These are phyloP conservation scores for Candolleomyces aberdarensis DNA, from an alignment of 768 basidiomycete genomes.

Conservation along the genomic window DNA sequence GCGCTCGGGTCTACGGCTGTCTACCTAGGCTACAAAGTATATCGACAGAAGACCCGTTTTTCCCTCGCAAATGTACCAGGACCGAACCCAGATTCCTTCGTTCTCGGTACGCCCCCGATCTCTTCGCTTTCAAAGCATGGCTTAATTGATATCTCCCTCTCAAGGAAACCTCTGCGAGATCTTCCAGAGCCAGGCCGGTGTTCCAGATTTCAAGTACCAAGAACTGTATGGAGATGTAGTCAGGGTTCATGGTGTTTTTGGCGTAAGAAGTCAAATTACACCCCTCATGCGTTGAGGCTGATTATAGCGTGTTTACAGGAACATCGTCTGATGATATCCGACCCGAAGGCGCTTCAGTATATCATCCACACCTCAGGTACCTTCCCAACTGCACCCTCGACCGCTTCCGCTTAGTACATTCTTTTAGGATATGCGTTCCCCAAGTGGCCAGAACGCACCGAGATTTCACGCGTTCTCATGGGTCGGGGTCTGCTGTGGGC, in stretches of 20 bases:
- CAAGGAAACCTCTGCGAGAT: slow-evolving; percentile 49
- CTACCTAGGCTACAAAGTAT: slow-evolving; percentile 24
- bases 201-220: slow-evolving; percentile 53
- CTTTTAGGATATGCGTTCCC: slow-evolving; percentile 47
- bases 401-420: slow-evolving; percentile 6
- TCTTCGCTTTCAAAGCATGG: background rate
- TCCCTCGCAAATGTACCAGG: slow-evolving; percentile 46
- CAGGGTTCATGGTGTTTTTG: slow-evolving; percentile 48
- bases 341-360: slow-evolving; percentile 58
- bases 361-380: slow-evolving; percentile 51
- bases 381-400: background rate
- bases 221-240: slow-evolving; percentile 47
- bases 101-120: slow-evolving; percentile 34
- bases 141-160: background rate
- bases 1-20: slow-evolving; percentile 14
- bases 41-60: slow-evolving; percentile 34
- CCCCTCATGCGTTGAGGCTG: background rate
- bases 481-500: slow-evolving; percentile 55
- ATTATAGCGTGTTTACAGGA: slow-evolving; percentile 30
- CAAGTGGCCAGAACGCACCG: slow-evolving; percentile 48
- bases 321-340: slow-evolving; percentile 50
- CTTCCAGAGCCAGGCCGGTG: slow-evolving; percentile 49
- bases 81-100: slow-evolving; percentile 45
- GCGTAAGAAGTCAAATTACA: slow-evolving; percentile 29
- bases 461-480: slow-evolving; percentile 47